These are phyloP conservation scores for Avicennia marina DNA, from an alignment of 257 asterid genomes.

Conservation along the genomic window DNA sequence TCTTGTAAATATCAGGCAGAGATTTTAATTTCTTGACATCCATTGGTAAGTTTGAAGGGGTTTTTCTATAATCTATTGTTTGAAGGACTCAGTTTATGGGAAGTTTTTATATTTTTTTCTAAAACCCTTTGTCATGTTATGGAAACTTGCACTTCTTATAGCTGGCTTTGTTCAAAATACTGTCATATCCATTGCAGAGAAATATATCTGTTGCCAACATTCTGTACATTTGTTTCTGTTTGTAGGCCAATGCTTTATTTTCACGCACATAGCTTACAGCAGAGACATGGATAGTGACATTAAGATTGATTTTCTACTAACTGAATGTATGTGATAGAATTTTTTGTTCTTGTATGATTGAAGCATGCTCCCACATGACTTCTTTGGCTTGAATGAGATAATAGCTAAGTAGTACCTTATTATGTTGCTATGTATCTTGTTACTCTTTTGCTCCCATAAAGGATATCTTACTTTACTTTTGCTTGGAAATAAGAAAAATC, in stretches of 20 bases:
- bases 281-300: background rate
- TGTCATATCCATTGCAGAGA: background rate
- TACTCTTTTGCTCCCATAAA: background rate
- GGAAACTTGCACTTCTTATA: background rate
- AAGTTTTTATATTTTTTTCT: background rate
- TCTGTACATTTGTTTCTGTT: background rate
- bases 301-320: background rate
- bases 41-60: no score
- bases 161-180: conserved; percentile 1
- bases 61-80: background rate
- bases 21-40: conserved; percentile 3
- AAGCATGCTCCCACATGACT: background rate
- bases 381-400: background rate
- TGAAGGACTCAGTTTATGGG: background rate
- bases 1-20: conserved; percentile 1
- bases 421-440: background rate
- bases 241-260: background rate
- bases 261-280: background rate
- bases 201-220: background rate
- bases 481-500: no score
- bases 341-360: background rate
- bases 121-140: background rate
- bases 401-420: background rate
- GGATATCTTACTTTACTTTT: background rate
- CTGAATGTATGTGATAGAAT: conserved; percentile 3